Conservation (phyloP, 257 asterid species). For the Solanum microdontum region DNA sequence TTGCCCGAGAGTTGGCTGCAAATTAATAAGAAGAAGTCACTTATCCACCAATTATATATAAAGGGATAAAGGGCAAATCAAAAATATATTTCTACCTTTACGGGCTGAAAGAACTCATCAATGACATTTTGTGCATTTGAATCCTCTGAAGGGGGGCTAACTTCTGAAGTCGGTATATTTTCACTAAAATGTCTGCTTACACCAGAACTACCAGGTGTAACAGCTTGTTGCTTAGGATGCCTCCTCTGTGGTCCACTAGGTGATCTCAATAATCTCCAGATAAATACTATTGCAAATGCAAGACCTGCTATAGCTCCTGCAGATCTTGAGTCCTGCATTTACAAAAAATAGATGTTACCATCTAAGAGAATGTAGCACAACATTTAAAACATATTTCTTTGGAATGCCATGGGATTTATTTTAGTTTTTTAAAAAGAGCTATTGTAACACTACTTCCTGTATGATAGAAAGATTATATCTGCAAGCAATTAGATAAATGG, state of each 20-base stretch:
- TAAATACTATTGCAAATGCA: constrained; percentile 73
- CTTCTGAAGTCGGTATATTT: constrained; percentile 24
- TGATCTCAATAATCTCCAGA: constrained; percentile 72
- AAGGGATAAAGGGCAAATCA: background rate
- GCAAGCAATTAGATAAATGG: background rate
- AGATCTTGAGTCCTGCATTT: constrained; percentile 61
- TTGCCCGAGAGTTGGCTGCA: constrained; percentile 61
- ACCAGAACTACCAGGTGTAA: constrained; percentile 47
- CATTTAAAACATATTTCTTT: background rate
- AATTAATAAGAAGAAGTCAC: background rate
- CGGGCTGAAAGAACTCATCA: constrained; percentile 79
- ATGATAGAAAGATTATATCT: background rate
- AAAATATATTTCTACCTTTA: constrained; percentile 33
- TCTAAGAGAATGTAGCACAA: background rate
- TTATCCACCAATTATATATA: background rate
- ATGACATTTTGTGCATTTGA: constrained; percentile 53
- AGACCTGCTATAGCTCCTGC: constrained; percentile 76
- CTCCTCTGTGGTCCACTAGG: constrained; percentile 58
- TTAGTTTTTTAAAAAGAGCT: background rate
- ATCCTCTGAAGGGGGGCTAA: constrained; percentile 40
- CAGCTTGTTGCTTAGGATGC: constrained; percentile 50
- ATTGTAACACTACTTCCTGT: background rate
- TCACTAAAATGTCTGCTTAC: constrained; percentile 25
- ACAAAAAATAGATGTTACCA: background rate
- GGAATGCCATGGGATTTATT: background rate